Evolutionary conservation across 306 rosid genomes (phyloP), one percentile per base, ranked within the genome.

Genomic region (Fragaria ananassa): DNA sequence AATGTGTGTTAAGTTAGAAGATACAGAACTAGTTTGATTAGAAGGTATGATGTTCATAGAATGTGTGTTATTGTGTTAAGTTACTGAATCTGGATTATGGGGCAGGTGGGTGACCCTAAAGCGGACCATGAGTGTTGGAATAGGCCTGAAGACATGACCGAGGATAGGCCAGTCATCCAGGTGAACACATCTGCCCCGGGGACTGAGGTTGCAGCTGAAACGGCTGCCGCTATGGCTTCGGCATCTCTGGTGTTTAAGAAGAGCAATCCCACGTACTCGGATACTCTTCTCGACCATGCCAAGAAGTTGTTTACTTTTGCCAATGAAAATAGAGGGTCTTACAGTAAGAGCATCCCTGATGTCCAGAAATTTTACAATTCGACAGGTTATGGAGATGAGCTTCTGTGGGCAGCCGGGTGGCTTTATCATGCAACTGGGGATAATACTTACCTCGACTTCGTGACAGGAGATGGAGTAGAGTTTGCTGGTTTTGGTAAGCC

Each of bases 331-430:
- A 88, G 82, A 80, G 93, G 68, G 61, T 77, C 78, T 11, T 96
- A 96, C 72, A 85, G 97, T 83, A 76, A 74, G 74, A 90, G 51
- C 86, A 82, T 96, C 86, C 98, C 98, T 4, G 87, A 83, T 61
- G 97, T 88, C 41, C 79, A 66, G 78, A 79, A 73, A 12, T 96
- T 84, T 75, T 96, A 96, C 85, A 96, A 96, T 79, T 96, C 98
- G 74, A 87, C 97, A 68, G 99, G 98, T 77, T 96, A 79, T 29
- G 96, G 91, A 15, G 99, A 96, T 72, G 99, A 96, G 84, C 99
- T 96, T 69, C 81, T 96, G 67, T 96, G 99, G 99, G 98, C 96
- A 8, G 99, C 98, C 61, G 87, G 92, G 79, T 96, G 99, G 99
- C 95, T 96, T 75, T 96, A 88, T 83, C 97, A 92, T 85, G 99